These are phyloP conservation scores for Camellia sinensis DNA, from an alignment of 148 eudicot species.

Conservation along the genomic window DNA sequence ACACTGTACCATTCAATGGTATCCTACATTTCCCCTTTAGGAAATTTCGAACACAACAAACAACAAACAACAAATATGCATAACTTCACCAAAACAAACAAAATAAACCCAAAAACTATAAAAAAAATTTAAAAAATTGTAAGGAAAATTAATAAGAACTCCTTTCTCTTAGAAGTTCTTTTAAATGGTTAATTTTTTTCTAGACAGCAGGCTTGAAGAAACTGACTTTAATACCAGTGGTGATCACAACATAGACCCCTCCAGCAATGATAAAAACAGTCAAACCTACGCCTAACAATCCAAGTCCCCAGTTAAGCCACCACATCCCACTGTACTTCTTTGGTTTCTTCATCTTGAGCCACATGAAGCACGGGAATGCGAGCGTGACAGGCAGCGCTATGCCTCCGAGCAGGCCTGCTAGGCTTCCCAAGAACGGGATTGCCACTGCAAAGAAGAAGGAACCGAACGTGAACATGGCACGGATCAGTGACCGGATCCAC, in stretches of 20 bases:
- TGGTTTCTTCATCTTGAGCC: conserved; percentile 59
- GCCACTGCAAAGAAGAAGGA: conserved; percentile 33
- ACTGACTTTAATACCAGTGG: conserved; percentile 51
- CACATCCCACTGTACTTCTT: conserved; percentile 47
- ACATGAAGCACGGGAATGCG: conserved; percentile 75
- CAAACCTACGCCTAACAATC: conserved; percentile 49
- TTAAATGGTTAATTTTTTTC: not conserved
- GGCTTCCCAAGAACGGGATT: conserved; percentile 58
- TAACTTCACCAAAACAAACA: no score
- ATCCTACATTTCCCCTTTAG: no score
- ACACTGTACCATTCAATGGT: not conserved
- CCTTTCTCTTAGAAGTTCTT: not conserved
- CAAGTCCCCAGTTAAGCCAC: conserved; percentile 71
- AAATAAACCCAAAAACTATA: no score
- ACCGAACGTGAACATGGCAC: not conserved
- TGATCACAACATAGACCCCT: conserved; percentile 52
- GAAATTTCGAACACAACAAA: no score
- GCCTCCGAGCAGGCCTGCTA: conserved; percentile 68
- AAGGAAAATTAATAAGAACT: not conserved
- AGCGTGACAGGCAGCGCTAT: conserved; percentile 57
- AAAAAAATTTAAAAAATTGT: not conserved
- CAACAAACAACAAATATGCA: no score
- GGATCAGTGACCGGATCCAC: not conserved
- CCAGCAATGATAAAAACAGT: conserved; percentile 52
- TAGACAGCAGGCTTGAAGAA: conserved; percentile 58